Percentiles rank a stretch among this genome's conserved stretches.
Evolutionary conservation across 768 basidiomycete species (phyloP).

Genomic region (Leccinellum rugosiceps): DNA sequence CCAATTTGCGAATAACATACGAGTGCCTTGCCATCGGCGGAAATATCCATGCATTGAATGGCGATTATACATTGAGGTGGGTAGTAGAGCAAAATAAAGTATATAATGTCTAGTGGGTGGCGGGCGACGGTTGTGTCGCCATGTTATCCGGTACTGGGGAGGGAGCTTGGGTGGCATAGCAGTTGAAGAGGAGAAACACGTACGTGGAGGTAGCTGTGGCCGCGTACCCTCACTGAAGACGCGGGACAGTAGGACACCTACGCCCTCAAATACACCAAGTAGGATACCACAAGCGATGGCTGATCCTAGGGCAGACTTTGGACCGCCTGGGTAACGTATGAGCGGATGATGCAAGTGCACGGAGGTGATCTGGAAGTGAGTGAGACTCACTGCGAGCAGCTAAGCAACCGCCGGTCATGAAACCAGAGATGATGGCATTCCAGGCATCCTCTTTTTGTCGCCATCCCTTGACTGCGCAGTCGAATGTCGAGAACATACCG

Average conservation of each 20-base stretch:
- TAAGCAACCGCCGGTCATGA: constrained; percentile 96
- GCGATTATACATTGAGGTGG: constrained; percentile 37
- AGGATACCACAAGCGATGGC: constrained; percentile 95
- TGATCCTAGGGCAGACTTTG: constrained; percentile 85
- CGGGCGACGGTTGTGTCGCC: constrained; percentile 46
- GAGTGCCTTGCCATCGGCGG: constrained; percentile 26
- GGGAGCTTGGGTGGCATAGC: constrained; percentile 3
- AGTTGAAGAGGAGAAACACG: constrained; percentile 31
- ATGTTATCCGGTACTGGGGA: constrained; percentile 52
- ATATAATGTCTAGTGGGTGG: constrained; percentile 50
- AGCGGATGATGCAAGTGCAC: constrained; percentile 1
- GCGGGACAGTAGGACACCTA: constrained; percentile 87
- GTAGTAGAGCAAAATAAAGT: constrained; percentile 29
- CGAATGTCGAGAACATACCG: constrained; percentile 98
- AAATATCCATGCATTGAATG: constrained; percentile 32
- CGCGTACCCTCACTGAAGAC: constrained; percentile 82
- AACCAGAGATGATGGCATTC: constrained; percentile 98
- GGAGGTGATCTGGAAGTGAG: not conserved
- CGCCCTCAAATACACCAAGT: constrained; percentile 91
- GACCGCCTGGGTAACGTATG: constrained; percentile 64
- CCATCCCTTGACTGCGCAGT: constrained; percentile 96
- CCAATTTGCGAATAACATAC: not conserved
- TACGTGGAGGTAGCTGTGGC: constrained; percentile 77
- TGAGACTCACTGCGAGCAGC: constrained; percentile 82
- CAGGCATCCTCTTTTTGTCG: constrained; percentile 98